Evolutionary conservation across 1,284 basidiomycete genomes (phyloP).

Genomic region (Schizopora paradoxa): DNA sequence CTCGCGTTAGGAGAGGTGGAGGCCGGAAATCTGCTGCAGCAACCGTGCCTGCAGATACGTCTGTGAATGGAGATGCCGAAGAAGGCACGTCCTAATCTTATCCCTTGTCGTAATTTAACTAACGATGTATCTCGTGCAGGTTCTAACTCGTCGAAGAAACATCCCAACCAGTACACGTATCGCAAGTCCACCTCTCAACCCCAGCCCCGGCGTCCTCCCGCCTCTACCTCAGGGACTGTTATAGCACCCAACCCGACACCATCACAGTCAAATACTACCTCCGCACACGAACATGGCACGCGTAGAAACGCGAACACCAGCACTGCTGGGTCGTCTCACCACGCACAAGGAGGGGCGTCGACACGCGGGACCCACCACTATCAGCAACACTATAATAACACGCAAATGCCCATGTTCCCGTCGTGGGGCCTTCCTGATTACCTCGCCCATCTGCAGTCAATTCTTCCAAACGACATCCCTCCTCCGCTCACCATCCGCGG

Average conservation of each 20-base stretch:
- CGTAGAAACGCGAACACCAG: constrained; percentile 37
- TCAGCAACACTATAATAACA: constrained; percentile 69
- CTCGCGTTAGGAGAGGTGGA: constrained; percentile 22
- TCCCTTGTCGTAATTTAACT: not conserved
- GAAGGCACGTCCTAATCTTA: constrained; percentile 47
- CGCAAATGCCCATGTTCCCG: constrained; percentile 69
- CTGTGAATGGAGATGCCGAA: constrained; percentile 47
- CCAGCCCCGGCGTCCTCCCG: constrained; percentile 10
- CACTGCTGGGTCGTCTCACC: constrained; percentile 6
- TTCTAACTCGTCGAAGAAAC: constrained; percentile 26
- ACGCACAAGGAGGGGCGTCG: constrained; percentile 24
- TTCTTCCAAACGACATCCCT: constrained; percentile 75
- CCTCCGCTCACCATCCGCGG: constrained; percentile 70
- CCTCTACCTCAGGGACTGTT: constrained; percentile 10
- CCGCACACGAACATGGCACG: constrained; percentile 40
- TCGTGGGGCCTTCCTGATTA: constrained; percentile 95
- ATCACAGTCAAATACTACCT: constrained; percentile 18
- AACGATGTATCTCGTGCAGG: not conserved
- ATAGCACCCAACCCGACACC: too few relatives aligned
- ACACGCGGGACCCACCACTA: constrained; percentile 59
- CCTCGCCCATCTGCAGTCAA: constrained; percentile 79
- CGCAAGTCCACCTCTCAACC: constrained; percentile 31
- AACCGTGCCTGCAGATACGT: constrained; percentile 38
- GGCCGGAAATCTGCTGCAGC: constrained; percentile 24
- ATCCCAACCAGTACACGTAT: constrained; percentile 57